Conservation (phyloP, 495 filamentous ascomycete species). For the Pseudomonodictys pantanalensis region DNA sequence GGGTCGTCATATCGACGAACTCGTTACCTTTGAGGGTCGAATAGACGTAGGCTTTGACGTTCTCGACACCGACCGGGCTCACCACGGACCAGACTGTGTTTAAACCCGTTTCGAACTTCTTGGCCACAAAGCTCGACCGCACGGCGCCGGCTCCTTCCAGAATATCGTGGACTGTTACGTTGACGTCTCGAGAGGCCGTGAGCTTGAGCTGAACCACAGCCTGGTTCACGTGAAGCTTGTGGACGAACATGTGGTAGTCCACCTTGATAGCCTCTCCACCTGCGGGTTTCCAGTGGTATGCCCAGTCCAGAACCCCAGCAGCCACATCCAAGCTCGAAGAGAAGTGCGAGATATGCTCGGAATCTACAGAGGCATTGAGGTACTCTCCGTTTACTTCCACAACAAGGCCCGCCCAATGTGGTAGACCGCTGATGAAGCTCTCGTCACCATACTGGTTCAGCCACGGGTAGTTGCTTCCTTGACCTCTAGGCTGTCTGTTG, state of each 20-base stretch:
- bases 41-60: slow-evolving; percentile 61
- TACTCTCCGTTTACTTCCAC: slow-evolving; percentile 55
- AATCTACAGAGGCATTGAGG: slow-evolving; percentile 62
- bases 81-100: slow-evolving; percentile 58
- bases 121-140: slow-evolving; percentile 55
- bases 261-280: slow-evolving; percentile 50
- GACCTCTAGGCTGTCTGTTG: slow-evolving; percentile 59
- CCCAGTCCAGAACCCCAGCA: slow-evolving; percentile 61
- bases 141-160: slow-evolving; percentile 59
- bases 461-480: slow-evolving; percentile 69
- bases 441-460: slow-evolving; percentile 69
- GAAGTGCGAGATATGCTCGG: slow-evolving; percentile 58
- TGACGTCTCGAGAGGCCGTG: slow-evolving; percentile 46
- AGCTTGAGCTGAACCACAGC: slow-evolving; percentile 60
- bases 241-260: slow-evolving; percentile 57
- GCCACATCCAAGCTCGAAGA: slow-evolving; percentile 61
- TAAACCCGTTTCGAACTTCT: slow-evolving; percentile 47
- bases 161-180: slow-evolving; percentile 57
- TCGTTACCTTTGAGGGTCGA: slow-evolving; percentile 45
- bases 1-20: slow-evolving; percentile 49
- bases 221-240: slow-evolving; percentile 62
- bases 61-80: slow-evolving; percentile 51
- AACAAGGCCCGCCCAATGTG: slow-evolving; percentile 64
- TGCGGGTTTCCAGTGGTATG: slow-evolving; percentile 63
- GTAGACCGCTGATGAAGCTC: slow-evolving; percentile 70